phyloP scores from a whole-genome alignment of 352 stramenopile species.

The Phytophthora capsici region DNA sequence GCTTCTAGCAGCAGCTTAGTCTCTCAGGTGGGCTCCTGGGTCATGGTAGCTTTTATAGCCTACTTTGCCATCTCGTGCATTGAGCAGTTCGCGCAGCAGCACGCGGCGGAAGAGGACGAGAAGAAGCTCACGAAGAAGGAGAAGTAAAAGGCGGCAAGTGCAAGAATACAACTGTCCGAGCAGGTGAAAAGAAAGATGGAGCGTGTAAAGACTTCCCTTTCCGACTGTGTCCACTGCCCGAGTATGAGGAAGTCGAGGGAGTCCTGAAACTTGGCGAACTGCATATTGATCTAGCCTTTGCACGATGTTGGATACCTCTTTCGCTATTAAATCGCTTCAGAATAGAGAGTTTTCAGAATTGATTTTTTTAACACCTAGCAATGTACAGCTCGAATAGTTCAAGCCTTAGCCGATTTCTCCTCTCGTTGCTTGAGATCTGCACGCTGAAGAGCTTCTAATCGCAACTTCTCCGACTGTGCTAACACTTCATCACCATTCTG shows the following conservation, averaged over 20 bases:
- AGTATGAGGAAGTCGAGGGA: not conserved
- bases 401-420: conserved; percentile 14
- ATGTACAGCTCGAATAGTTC: not conserved
- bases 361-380: not conserved
- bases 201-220: not conserved
- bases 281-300: conserved; percentile 32
- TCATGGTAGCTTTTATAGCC: conserved; percentile 90
- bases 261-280: conserved; percentile 10
- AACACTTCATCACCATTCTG: conserved; percentile 60
- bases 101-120: conserved; percentile 88
- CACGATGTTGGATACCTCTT: conserved; percentile 24
- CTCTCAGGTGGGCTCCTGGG: conserved; percentile 75
- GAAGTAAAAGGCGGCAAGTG: conserved; percentile 38
- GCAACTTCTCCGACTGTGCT: conserved; percentile 72
- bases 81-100: conserved; percentile 91
- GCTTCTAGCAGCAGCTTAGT: conserved; percentile 68
- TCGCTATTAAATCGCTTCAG: conserved; percentile 31
- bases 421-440: conserved; percentile 55
- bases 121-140: conserved; percentile 81
- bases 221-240: not conserved
- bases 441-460: conserved; percentile 73
- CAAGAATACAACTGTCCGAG: conserved; percentile 7
- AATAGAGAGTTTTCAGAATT: conserved; percentile 38
- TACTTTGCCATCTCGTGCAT: conserved; percentile 93
- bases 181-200: conserved; percentile 1